Base-by-base conservation (phyloP, 2,329 filamentous ascomycete genomes). In the Penicillium vulpinum region DNA sequence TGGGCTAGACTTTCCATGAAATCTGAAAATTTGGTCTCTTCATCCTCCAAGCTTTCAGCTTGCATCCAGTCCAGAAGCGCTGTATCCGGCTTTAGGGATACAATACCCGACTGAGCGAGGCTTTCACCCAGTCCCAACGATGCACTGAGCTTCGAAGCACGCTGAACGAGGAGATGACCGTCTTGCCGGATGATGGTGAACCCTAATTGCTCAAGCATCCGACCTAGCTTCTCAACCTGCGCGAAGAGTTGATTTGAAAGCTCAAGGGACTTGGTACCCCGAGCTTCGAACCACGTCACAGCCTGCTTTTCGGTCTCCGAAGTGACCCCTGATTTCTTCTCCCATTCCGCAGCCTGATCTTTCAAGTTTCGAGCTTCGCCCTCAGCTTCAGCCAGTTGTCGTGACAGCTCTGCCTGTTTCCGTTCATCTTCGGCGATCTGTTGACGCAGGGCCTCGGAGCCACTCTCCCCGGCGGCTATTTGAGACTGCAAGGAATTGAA, bases 21-120 rank as follows among this genome's bases (percentile, higher is more conserved):
- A 1, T 86, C 82, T 16, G 85, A 80, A 70, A 92, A 99, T 62
- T 88, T 89, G 44, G 85, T 80, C 5, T 85, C 81, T 72, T 97
- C 92, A 10, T 83, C 80, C 21, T 87, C 83, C 2, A 80, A 70
- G 59, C 88, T 87, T 4, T 83, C 79, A 41, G 85, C 85, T 63
- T 91, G 85, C 75, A 92, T 88, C 94, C 93, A 97, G 67, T 89
- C 88, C 0, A 97, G 80, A 15, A 92, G 81, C 29, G 88, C 86
- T 6, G 93, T 79, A 67, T 96, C 88, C 5, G 82, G 70, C 39
- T 68, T 71, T n/a, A 71, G 61, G 36, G 73, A 73, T 22, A 73
- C 66, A 44, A 74, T 65, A 5, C 64, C 68, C 10, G 75, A 75
- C 41, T 74, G 70, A 18, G 61, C 60, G 31, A 75, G 62, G 36